A percentile compares a stretch with the other conserved stretches of the same genome.
Evolutionary conservation across 202 grass and related monocot genomes (phyloP).

Genomic region (Zoysia matrella): DNA sequence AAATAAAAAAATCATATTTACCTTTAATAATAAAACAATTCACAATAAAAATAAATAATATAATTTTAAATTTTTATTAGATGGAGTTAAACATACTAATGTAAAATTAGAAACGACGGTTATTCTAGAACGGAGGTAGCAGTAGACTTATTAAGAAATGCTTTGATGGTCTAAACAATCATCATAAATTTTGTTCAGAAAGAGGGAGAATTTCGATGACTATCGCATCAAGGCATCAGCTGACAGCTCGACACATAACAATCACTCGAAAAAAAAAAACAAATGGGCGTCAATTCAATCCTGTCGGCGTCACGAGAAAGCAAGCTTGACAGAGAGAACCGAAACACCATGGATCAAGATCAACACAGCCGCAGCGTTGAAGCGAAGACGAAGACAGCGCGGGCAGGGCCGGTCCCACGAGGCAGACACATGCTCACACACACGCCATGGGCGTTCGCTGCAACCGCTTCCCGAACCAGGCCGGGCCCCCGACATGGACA

Average conservation of each 20-base stretch:
- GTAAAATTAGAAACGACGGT: no score
- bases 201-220: conserved; percentile 10
- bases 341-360: conserved; percentile 21
- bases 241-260: conserved; percentile 27
- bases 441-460: conserved; percentile 4
- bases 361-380: conserved; percentile 1
- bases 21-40: no score
- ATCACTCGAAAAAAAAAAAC: background rate
- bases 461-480: conserved; percentile 38
- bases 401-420: background rate
- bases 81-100: no score
- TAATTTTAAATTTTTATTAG: no score
- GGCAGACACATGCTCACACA: background rate
- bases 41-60: no score
- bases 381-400: background rate
- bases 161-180: conserved; percentile 5
- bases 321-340: conserved; percentile 35
- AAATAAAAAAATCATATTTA: no score
- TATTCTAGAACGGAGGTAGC: no score
- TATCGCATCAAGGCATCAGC: conserved; percentile 30
- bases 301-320: conserved; percentile 42
- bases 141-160: background rate
- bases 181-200: conserved; percentile 20
- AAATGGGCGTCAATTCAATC: conserved; percentile 44
- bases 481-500: conserved; percentile 47